A percentile compares a stretch with the other conserved stretches of the same genome.
Evolutionary conservation across 805 yeast species (phyloP).

Genomic region (Scheffersomyces ergatensis): DNA sequence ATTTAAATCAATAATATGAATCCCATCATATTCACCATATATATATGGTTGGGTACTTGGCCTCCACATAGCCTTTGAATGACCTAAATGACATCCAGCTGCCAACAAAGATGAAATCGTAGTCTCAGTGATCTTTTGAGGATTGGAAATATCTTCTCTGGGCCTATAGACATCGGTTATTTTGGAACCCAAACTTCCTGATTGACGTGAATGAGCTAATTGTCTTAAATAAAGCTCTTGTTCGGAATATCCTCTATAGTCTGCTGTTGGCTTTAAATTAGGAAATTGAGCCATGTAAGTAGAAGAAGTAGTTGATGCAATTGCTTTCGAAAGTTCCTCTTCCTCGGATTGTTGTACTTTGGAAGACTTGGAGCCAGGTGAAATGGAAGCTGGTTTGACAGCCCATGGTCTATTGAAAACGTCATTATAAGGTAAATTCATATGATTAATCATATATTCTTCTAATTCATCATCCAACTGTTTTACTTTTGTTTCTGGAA

Average conservation of each 20-base stretch:
- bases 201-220: constrained; percentile 53
- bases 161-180: constrained; percentile 68
- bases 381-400: constrained; percentile 2
- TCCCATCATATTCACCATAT: constrained; percentile 85
- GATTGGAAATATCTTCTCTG: constrained; percentile 59
- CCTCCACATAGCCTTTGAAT: constrained; percentile 75
- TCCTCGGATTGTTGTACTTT: constrained; percentile 5
- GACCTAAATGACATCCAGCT: constrained; percentile 95
- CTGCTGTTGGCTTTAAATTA: constrained; percentile 57
- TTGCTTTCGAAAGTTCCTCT: constrained; percentile 12
- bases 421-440: constrained; percentile 31
- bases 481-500: constrained; percentile 31
- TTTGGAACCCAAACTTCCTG: constrained; percentile 63
- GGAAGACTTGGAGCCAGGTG: background rate
- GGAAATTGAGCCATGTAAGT: constrained; percentile 48
- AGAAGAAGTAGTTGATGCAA: constrained; percentile 30
- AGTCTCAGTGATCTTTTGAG: constrained; percentile 54
- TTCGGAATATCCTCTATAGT: constrained; percentile 63
- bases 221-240: constrained; percentile 80
- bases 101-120: constrained; percentile 74
- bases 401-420: constrained; percentile 35
- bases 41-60: constrained; percentile 82
- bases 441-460: constrained; percentile 31
- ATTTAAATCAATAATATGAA: constrained; percentile 87
- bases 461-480: constrained; percentile 41